Conservation (phyloP, 257 asterid species). For the Verbena officinalis region DNA sequence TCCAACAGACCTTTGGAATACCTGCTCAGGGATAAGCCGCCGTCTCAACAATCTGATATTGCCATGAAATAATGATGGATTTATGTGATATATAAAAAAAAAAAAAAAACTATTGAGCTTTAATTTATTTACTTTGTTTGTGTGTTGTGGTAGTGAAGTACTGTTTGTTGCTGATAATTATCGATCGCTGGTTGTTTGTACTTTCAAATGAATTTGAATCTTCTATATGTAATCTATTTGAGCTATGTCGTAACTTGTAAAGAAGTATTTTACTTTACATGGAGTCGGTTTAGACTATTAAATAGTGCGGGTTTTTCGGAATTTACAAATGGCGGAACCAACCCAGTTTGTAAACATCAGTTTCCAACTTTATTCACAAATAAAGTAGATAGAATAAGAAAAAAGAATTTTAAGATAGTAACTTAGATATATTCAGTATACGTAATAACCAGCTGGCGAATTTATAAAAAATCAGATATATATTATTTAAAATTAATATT, state of each 20-base stretch:
- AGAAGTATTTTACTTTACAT: too few species aligned
- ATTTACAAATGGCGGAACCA: too few species aligned
- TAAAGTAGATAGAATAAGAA: background rate
- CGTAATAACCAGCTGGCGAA: too few species aligned
- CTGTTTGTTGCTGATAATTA: background rate
- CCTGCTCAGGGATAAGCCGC: background rate
- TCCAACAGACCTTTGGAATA: background rate
- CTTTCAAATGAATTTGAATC: background rate
- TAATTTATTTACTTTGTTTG: background rate
- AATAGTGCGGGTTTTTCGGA: too few species aligned
- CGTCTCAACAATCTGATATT: background rate
- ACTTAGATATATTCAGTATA: too few species aligned
- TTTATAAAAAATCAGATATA: too few species aligned
- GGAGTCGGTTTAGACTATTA: too few species aligned
- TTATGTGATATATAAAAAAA: background rate
- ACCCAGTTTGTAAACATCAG: background rate
- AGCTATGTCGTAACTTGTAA: background rate
- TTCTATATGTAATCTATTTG: background rate
- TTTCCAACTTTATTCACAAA: background rate
- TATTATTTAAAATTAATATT: too few species aligned
- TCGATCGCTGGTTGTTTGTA: background rate
- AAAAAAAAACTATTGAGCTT: background rate
- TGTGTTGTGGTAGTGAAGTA: background rate
- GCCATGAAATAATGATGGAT: background rate
- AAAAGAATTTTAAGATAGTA: background rate